Evolutionary conservation across 2,329 filamentous ascomycete species (phyloP).

Genomic region (Colletotrichum salicis): DNA sequence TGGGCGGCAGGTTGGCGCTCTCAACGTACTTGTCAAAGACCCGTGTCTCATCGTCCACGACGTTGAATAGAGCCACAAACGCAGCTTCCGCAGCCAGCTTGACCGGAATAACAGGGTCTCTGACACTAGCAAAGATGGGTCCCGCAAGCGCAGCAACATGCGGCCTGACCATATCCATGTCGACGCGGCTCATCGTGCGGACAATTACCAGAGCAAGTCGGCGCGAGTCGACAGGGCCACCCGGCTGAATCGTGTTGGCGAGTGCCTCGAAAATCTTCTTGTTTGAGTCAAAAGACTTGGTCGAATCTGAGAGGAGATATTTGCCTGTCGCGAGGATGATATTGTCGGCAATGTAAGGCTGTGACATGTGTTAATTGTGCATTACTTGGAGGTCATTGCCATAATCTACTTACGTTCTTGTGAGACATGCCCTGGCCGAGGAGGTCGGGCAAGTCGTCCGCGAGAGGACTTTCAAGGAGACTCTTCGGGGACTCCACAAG

Average conservation of each 20-base stretch:
- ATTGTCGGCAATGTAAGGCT: constrained; percentile 90
- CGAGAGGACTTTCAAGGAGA: constrained; percentile 72
- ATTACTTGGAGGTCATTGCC: not conserved
- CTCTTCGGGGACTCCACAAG: constrained; percentile 81
- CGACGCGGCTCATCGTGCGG: constrained; percentile 82
- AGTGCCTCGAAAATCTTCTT: constrained; percentile 85
- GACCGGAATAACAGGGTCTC: constrained; percentile 92
- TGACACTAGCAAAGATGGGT: constrained; percentile 87
- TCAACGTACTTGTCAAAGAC: constrained; percentile 94
- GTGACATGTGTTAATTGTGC: constrained; percentile 37
- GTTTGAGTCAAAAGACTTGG: constrained; percentile 78
- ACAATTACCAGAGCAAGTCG: constrained; percentile 88
- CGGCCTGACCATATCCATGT: constrained; percentile 83
- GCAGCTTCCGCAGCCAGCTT: constrained; percentile 95
- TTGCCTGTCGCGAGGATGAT: constrained; percentile 91
- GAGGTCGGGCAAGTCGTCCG: constrained; percentile 78
- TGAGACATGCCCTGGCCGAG: constrained; percentile 83
- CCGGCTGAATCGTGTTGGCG: constrained; percentile 79
- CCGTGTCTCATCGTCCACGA: constrained; percentile 85
- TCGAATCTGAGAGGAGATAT: constrained; percentile 77
- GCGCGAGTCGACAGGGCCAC: constrained; percentile 82
- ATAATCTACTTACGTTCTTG: constrained; percentile 71
- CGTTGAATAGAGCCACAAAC: constrained; percentile 89
- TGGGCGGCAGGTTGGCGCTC: constrained; percentile 72
- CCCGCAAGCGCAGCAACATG: constrained; percentile 84